Percentiles rank a stretch among this genome's conserved stretches.
These are phyloP conservation scores for Prunus kanzakura DNA, from an alignment of 306 rosid species.

Conservation along the genomic window DNA sequence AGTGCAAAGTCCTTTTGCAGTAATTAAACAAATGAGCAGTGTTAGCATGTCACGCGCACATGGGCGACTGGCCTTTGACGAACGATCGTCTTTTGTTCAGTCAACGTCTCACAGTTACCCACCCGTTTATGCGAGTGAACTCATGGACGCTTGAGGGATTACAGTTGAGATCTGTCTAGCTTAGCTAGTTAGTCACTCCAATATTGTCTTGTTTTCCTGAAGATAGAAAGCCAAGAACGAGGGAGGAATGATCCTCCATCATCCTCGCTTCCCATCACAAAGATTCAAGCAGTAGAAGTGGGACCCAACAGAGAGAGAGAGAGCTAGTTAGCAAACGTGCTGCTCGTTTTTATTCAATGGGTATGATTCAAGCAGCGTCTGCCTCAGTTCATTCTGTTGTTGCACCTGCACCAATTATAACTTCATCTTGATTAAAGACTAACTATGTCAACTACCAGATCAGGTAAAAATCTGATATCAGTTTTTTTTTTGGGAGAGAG, in stretches of 20 bases:
- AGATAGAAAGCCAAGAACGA: background rate
- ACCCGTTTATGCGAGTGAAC: too few relatives aligned
- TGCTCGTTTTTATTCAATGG: background rate
- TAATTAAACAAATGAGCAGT: background rate
- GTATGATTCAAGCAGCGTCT: background rate
- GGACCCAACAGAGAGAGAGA: background rate
- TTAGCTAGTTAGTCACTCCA: too few relatives aligned
- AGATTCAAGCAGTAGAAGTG: background rate
- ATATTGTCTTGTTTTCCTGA: too few relatives aligned
- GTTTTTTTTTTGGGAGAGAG: background rate
- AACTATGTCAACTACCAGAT: background rate
- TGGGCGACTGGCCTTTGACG: too few relatives aligned
- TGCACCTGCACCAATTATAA: constrained; percentile 9
- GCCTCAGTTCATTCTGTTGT: background rate
- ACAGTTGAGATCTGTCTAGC: too few relatives aligned
- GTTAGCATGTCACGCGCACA: background rate
- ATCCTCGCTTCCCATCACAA: background rate
- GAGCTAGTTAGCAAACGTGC: background rate
- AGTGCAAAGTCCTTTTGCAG: background rate
- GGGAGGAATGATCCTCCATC: background rate
- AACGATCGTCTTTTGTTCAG: too few relatives aligned
- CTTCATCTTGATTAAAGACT: background rate
- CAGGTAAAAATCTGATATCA: background rate
- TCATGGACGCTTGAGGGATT: too few relatives aligned
- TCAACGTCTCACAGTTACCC: too few relatives aligned